Conservation (phyloP, 2,329 filamentous ascomycete species). For the Thermomyces lanuginosus region DNA sequence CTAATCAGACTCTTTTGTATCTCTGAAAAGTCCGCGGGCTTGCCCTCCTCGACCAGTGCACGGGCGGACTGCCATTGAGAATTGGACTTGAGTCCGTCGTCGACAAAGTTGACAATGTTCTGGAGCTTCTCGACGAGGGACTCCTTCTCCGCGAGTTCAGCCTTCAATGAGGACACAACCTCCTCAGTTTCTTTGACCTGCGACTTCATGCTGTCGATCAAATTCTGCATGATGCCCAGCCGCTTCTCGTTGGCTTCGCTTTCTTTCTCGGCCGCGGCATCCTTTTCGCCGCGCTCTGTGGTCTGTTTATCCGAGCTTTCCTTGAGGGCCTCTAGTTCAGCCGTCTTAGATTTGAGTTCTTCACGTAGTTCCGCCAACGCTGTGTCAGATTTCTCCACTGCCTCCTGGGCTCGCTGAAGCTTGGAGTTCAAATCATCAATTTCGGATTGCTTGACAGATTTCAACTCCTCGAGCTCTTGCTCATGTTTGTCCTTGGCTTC, state of each 20-base stretch:
- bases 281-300: constrained; percentile 11
- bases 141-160: constrained; percentile 25
- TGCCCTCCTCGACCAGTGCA: constrained; percentile 17
- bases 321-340: constrained; percentile 21
- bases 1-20: constrained; percentile 17
- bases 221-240: constrained; percentile 36
- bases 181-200: constrained; percentile 39
- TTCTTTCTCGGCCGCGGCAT: constrained; percentile 21
- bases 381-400: constrained; percentile 14
- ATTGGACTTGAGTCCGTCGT: constrained; percentile 22
- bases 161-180: constrained; percentile 30
- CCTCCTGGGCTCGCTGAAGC: constrained; percentile 16
- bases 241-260: constrained; percentile 34
- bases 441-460: constrained; percentile 25
- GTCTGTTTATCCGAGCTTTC: constrained; percentile 12
- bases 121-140: constrained; percentile 18
- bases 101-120: constrained; percentile 24
- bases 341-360: constrained; percentile 26
- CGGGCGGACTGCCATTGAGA: constrained; percentile 20
- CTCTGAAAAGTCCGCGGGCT: constrained; percentile 19
- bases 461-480: constrained; percentile 29
- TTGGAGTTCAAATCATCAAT: constrained; percentile 27
- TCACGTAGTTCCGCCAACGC: constrained; percentile 20
- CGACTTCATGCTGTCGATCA: constrained; percentile 38
- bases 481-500: constrained; percentile 37